phyloP scores from a whole-genome alignment of 257 asterid genomes.

The Solanum neorickii region DNA sequence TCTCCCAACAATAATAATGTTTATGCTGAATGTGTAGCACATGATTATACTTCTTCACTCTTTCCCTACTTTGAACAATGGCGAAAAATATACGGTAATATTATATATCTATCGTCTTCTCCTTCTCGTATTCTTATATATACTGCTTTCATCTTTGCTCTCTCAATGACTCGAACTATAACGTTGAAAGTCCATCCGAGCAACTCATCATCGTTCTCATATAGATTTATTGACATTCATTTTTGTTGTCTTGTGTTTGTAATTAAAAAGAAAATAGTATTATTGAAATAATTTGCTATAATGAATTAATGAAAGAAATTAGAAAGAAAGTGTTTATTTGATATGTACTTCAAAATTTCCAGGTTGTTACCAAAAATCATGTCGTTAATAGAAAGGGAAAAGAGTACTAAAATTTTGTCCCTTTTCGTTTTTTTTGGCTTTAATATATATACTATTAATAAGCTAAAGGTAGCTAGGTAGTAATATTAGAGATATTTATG shows the following conservation, averaged over 20 bases:
- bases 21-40: constrained; percentile 50
- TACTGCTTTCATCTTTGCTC: too few species aligned
- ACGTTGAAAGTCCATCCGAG: not conserved
- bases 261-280: too few species aligned
- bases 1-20: constrained; percentile 1
- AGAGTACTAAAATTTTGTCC: not conserved
- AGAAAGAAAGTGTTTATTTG: not conserved
- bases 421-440: not conserved
- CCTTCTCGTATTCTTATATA: not conserved
- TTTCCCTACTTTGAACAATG: constrained; percentile 83
- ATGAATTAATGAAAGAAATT: not conserved
- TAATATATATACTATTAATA: too few species aligned
- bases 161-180: not conserved
- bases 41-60: constrained; percentile 70
- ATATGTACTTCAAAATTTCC: not conserved
- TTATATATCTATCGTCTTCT: not conserved
- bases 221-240: not conserved
- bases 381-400: not conserved
- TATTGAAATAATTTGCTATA: not conserved
- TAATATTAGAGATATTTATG: not conserved
- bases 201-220: not conserved
- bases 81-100: constrained; percentile 66
- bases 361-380: not conserved
- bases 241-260: not conserved
- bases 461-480: not conserved